Base-by-base conservation (phyloP, 441 rosid species). In the Jatropha multifida region DNA sequence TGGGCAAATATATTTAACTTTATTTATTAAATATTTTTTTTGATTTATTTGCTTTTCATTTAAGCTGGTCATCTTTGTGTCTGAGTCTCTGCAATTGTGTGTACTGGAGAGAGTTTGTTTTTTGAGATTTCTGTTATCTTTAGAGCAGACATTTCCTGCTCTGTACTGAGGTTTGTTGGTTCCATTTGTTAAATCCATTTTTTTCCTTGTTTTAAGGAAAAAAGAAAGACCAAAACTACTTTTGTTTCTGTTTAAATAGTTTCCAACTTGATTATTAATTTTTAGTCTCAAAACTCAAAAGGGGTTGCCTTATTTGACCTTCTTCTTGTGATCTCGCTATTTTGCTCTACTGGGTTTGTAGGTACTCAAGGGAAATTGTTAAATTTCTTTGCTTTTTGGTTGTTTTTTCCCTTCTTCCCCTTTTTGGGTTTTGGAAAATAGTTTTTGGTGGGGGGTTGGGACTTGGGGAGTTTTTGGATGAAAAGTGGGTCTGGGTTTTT, bases 281-380 rank as follows among this genome's bases (percentile, higher is more conserved):
- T 32, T 61, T 26, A 14, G 6, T 15, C 58, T 37, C 46, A 52
- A 51, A 42, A 64, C 15, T 56, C 40, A 1, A 17, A 76, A 69
- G 48, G 74, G 59, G 51, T 58, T 38, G 58, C 20, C 67, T 56
- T 48, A 65, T 78, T 75, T 83, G 61, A 83, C 78, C 79, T 68
- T 42, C 49, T 76, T 68, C 69, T n/a, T 74, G 75, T 87, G 85
- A 84, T 84, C 85, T 81, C 23, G 55, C 59, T 64, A 46, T 63
- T 78, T 71, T 41, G 3, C 74, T 66, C 72, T 56, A 59, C 79
- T 79, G 79, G 83, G 79, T 78, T 74, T 69, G 15, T 49, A 75
- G 78, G 74, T 37, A 48, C 74, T 71, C 68, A 42, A 65, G 71
- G 27, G 71, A 68, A 77, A 66, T 64, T 73, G 44, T 52, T 60